phyloP scores from a whole-genome alignment of 768 basidiomycete species.

The Termitomyces sp. region DNA sequence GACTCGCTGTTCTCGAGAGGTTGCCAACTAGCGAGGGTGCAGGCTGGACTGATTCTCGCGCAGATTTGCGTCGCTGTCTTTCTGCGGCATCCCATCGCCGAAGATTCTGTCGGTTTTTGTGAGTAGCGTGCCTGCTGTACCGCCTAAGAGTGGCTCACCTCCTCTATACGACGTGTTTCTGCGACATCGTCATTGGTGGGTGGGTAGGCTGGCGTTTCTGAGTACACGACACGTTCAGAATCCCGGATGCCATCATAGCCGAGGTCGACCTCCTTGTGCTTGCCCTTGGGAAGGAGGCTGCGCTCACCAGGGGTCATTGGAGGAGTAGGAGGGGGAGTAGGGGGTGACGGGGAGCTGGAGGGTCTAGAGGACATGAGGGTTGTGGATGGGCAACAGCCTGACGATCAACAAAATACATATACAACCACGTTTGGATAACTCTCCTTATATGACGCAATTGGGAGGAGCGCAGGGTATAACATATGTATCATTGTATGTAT shows the following conservation, averaged over 20 bases:
- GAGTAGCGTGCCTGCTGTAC: constrained; percentile 3
- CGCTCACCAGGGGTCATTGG: constrained; percentile 27
- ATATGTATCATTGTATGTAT: too few species aligned
- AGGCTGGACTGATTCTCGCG: constrained; percentile 47
- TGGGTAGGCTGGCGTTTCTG: constrained; percentile 45
- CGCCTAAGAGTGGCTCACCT: constrained; percentile 41
- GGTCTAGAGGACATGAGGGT: constrained; percentile 15
- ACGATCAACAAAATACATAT: neutral
- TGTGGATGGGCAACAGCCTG: neutral
- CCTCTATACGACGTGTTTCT: constrained; percentile 67
- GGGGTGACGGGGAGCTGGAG: constrained; percentile 26
- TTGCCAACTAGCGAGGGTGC: constrained; percentile 50
- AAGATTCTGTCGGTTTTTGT: constrained; percentile 50
- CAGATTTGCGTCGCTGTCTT: constrained; percentile 69
- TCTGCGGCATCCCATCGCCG: constrained; percentile 77
- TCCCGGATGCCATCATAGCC: constrained; percentile 23
- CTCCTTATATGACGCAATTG: neutral
- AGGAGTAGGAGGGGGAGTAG: constrained; percentile 38
- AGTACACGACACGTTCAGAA: constrained; percentile 22
- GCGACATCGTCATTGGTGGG: constrained; percentile 63
- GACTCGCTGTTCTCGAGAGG: constrained; percentile 56
- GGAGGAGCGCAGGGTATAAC: neutral
- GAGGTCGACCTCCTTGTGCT: constrained; percentile 19
- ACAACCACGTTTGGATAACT: neutral
- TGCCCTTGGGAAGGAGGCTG: constrained; percentile 29